Evolutionary conservation across 2,329 filamentous ascomycete genomes (phyloP), one percentile per base, ranked within the genome.

Genomic region (Alternaria panax): DNA sequence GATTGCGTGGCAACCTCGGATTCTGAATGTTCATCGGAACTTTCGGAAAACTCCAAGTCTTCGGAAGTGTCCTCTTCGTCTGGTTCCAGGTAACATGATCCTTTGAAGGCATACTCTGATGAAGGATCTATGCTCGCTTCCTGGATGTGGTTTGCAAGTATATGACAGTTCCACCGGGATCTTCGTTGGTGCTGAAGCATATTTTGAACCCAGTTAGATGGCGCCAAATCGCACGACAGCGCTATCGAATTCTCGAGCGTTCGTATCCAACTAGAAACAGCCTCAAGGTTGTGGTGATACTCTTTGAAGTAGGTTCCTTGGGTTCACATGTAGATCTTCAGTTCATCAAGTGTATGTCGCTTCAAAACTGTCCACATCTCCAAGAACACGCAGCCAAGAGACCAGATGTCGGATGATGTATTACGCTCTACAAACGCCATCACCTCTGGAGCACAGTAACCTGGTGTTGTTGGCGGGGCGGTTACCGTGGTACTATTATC

Each of bases 361-460:
- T 60, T 52, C 4, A 67, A 41, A 7, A 67, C 66, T 12, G 58
- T 66, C 48, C 62, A 52, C 43, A 72, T 64, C 16, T 72, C 66
- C 0, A 69, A 27, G 24, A 67, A 65, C 0, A 72, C 62, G 42
- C 67, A 69, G 2, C 68, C 70, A 3, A 72, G 52, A 0, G 67
- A 70, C 54, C 64, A 72, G 4, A 72, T 64, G 54, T 73, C 69
- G 3, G 67, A 67, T 1, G 56, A 58, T 12, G 59, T 43, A 14
- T 70, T 70, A 1, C 68, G 60, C 2, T 30, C 27, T 2, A 45
- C 51, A 6, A 51, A 53, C 7, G 46, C 54, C 8, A 57, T 48
- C 0, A 73, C 69, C 40, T 73, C 70, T 6, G 70, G 70, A 0
- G 70, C 67, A 12, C 63, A 61, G 42, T 68, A 71, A 14, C 62